A percentile compares a stretch with the other conserved stretches of the same genome.
These are phyloP conservation scores for Pythium biforme DNA, from an alignment of 352 stramenopile species.

Conservation along the genomic window DNA sequence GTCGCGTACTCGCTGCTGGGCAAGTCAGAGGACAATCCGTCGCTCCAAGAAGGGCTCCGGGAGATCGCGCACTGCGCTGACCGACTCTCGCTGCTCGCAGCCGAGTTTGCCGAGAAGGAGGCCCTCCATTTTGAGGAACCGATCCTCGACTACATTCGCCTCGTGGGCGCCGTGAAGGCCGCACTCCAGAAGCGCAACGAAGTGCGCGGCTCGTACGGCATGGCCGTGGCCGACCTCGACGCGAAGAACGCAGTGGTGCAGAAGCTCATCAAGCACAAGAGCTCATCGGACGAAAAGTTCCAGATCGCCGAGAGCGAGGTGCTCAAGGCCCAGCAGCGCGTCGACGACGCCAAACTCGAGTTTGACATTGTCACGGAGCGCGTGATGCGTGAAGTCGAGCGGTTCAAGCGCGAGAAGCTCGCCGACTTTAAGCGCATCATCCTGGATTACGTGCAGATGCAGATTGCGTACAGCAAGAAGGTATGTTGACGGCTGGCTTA, in stretches of 20 bases:
- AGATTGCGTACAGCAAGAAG: constrained; percentile 96
- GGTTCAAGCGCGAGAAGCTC: constrained; percentile 95
- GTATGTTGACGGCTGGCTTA: too few species aligned
- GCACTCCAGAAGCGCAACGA: constrained; percentile 93
- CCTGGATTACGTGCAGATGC: constrained; percentile 96
- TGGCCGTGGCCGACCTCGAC: constrained; percentile 87
- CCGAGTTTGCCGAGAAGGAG: constrained; percentile 93
- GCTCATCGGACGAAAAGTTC: constrained; percentile 82
- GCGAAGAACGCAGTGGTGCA: constrained; percentile 58
- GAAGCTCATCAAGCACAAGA: constrained; percentile 68
- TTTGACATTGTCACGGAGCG: constrained; percentile 94
- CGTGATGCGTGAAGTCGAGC: constrained; percentile 95
- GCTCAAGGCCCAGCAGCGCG: constrained; percentile 76
- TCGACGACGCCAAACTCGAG: constrained; percentile 89
- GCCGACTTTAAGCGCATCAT: constrained; percentile 95
- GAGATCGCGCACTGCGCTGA: constrained; percentile 94
- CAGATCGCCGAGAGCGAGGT: constrained; percentile 84
- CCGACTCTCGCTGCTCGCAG: constrained; percentile 87
- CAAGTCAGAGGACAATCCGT: constrained; percentile 92
- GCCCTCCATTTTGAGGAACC: constrained; percentile 93
- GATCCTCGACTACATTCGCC: constrained; percentile 95
- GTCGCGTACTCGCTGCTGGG: constrained; percentile 94
- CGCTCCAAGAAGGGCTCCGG: constrained; percentile 89
- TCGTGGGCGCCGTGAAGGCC: constrained; percentile 94
- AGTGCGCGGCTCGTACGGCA: constrained; percentile 86